Evolutionary conservation across 2,329 filamentous ascomycete genomes (phyloP), one percentile per base, ranked within the genome.

Genomic region (Chalaropsis thielavioides): DNA sequence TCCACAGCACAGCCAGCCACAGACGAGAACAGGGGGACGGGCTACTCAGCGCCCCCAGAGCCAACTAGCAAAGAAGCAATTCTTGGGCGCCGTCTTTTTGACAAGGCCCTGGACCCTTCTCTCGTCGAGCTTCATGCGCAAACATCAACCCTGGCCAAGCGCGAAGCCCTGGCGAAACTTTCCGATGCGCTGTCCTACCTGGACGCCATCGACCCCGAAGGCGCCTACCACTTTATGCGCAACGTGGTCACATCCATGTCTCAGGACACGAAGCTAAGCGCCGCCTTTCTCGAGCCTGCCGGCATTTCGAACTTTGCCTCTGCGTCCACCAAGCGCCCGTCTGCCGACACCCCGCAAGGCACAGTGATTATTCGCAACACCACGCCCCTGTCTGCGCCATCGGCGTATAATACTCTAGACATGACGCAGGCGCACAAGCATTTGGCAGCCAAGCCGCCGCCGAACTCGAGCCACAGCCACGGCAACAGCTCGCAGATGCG

Each of bases 51-150:
- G 1, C 77, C 80, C 1, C 76, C 80, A 2, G 82, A 86, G 67
- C 80, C 82, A 0, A 81, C 79, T 61, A 86, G 83, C 70, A 96
- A 96, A 74, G 92, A 97, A 73, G 88, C 89, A 0, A 76, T 90
- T 6, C 80, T 96, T 0, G 94, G 92, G 13, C 84, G 89, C 65
- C 84, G 90, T 44, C 81, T 90, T 19, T 96, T 92, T 75, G 84
- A 82, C 70, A 91, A 89, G 73, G 86, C 88, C 2, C 76, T 97
- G 15, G 92, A 96, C 67, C 86, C 90, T 3, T 84, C 88, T 0
- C 86, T 96, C 68, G 86, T 91, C 70, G 91, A 97, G 74, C 80
- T 92, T 1, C 85, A 95, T 71, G 88, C 90, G n/a, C 89, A 92
- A 64, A 96, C 82, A 0, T 83, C 81, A 3, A 77, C 73, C 1